These are phyloP conservation scores for Paracorniculantispora psalliotae DNA, from an alignment of 2,329 filamentous ascomycete genomes.

Conservation along the genomic window DNA sequence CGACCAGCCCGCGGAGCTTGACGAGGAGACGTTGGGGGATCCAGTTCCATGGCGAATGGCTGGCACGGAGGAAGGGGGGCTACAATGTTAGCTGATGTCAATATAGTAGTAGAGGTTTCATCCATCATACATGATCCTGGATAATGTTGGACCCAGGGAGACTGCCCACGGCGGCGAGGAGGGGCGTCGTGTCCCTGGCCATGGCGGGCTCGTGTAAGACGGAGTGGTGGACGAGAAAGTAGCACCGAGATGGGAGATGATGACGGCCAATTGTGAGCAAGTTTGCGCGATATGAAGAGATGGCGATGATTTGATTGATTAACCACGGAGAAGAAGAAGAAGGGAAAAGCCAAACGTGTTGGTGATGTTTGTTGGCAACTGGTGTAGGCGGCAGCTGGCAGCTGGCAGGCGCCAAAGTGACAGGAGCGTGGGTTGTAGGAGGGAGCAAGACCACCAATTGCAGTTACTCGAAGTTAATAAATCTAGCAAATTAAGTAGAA, in stretches of 20 bases:
- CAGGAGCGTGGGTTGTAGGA: too few relatives aligned
- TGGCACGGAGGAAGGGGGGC: slow-evolving; percentile 47
- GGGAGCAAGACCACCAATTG: not conserved
- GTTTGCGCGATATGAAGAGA: not conserved
- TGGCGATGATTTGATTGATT: not conserved
- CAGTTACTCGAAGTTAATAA: not conserved
- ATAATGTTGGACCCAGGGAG: slow-evolving; percentile 29
- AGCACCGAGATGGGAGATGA: slow-evolving; percentile 12
- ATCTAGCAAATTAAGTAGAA: too few relatives aligned
- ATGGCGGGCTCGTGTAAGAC: not conserved
- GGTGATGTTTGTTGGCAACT: not conserved
- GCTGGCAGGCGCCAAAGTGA: not conserved
- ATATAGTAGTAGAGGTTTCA: not conserved
- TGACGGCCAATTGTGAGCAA: not conserved
- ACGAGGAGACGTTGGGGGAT: slow-evolving; percentile 44
- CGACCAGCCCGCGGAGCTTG: slow-evolving; percentile 36
- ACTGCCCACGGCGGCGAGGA: slow-evolving; percentile 26
- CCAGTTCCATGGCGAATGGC: slow-evolving; percentile 46
- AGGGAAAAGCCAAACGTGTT: not conserved
- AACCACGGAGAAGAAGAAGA: not conserved
- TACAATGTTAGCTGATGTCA: slow-evolving; percentile 19
- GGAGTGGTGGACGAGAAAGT: not conserved
- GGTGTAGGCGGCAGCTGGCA: not conserved
- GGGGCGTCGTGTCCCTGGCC: slow-evolving; percentile 31
- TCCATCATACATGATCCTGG: slow-evolving; percentile 30